These are phyloP conservation scores for Kluyveromyces wickerhamii DNA, from an alignment of 805 yeast species.

Conservation along the genomic window DNA sequence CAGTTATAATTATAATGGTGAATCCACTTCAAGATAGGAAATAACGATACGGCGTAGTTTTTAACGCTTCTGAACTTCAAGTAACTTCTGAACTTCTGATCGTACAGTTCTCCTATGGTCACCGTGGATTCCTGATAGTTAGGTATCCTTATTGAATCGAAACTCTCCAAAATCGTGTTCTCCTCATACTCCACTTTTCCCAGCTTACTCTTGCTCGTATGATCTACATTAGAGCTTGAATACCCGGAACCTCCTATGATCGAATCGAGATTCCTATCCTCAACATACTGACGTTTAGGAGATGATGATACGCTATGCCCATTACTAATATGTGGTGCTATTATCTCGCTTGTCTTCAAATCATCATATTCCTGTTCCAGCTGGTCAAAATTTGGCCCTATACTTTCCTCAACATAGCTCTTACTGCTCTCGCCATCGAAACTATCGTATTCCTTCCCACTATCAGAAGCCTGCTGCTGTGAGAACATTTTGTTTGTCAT, in stretches of 20 bases:
- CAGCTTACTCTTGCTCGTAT: neutral
- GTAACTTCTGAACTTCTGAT: constrained; percentile 13
- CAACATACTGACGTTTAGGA: neutral
- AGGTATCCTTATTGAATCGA: constrained; percentile 6
- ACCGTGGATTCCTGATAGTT: constrained; percentile 18
- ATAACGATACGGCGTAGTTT: constrained; percentile 51
- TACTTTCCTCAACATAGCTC: neutral
- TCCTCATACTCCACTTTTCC: neutral
- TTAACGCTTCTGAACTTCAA: constrained; percentile 31
- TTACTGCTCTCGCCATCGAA: constrained; percentile 1
- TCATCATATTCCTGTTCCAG: constrained; percentile 25
- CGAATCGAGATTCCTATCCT: neutral
- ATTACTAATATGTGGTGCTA: constrained; percentile 5
- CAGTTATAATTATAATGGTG: constrained; percentile 73
- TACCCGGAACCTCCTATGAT: neutral
- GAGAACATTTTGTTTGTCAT: too few species aligned
- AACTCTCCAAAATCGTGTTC: neutral
- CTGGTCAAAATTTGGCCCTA: constrained; percentile 16
- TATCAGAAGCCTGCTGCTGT: neutral
- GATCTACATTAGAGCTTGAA: neutral
- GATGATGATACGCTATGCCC: neutral
- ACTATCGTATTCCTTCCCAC: constrained; percentile 1
- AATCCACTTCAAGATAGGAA: constrained; percentile 82
- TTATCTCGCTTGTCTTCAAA: constrained; percentile 15
- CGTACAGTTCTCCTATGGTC: constrained; percentile 16